Evolutionary conservation across 768 basidiomycete genomes (phyloP).

Genomic region (Sutorius australiensis): DNA sequence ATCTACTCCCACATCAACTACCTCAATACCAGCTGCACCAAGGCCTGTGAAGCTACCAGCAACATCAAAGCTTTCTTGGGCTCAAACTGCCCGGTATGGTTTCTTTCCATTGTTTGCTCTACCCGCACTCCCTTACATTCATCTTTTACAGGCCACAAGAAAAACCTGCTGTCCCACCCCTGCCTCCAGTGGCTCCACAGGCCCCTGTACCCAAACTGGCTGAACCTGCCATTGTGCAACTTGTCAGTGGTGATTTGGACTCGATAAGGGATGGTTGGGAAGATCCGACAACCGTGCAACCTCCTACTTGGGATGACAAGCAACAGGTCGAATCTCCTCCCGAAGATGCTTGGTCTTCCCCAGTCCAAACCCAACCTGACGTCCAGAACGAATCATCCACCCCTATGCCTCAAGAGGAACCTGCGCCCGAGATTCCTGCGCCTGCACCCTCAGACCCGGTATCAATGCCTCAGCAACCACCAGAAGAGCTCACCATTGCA

Average conservation of each 20-base stretch:
- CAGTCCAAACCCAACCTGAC: conserved; percentile 28
- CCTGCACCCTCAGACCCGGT: conserved; percentile 19
- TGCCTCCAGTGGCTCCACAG: conserved; percentile 26
- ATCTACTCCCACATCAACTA: conserved; percentile 22
- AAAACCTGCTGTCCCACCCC: conserved; percentile 48
- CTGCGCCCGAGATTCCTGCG: conserved; percentile 18
- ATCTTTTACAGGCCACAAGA: conserved; percentile 53
- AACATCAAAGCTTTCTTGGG: conserved; percentile 80
- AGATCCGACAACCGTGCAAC: conserved; percentile 67
- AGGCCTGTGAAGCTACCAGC: conserved; percentile 55
- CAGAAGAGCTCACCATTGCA: conserved; percentile 28
- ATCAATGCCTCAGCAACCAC: conserved; percentile 12
- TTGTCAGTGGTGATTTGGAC: conserved; percentile 33
- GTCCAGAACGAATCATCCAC: conserved; percentile 15
- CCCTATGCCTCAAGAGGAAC: conserved; percentile 34
- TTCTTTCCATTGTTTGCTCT: not conserved
- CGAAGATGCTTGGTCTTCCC: conserved; percentile 31
- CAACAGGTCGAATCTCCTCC: conserved; percentile 38
- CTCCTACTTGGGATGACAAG: conserved; percentile 72
- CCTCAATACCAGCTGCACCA: conserved; percentile 10
- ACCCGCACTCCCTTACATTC: not conserved
- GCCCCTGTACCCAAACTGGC: conserved; percentile 18
- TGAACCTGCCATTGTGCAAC: conserved; percentile 26
- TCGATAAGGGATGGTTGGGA: conserved; percentile 52
- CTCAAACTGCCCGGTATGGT: conserved; percentile 65